A percentile compares a stretch with the other conserved stretches of the same genome.
These are phyloP conservation scores for Cucurbitaria berberidis DNA, from an alignment of 2,329 filamentous ascomycete species.

Conservation along the genomic window DNA sequence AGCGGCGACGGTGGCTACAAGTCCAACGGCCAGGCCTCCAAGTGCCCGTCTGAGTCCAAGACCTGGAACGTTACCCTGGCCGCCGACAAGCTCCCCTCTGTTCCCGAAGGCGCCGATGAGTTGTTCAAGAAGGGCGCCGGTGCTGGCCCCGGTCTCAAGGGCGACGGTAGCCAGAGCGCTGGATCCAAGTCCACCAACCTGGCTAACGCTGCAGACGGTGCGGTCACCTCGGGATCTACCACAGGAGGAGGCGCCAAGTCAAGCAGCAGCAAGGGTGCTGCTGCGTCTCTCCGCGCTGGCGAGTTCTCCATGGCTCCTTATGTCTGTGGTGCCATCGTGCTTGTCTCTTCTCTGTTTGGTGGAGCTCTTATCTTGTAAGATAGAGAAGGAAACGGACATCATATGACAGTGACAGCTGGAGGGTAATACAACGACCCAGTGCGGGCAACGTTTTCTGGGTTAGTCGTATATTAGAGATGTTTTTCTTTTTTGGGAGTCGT, in stretches of 20 bases:
- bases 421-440: constrained; percentile 36
- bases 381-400: background rate
- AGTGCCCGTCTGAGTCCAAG: constrained; percentile 60
- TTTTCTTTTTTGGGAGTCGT: constrained; percentile 16
- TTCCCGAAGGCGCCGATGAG: constrained; percentile 61
- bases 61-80: constrained; percentile 62
- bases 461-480: constrained; percentile 5
- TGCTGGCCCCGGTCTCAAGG: constrained; percentile 61
- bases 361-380: constrained; percentile 53
- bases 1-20: constrained; percentile 66
- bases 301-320: constrained; percentile 59
- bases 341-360: constrained; percentile 61
- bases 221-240: constrained; percentile 53
- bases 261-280: constrained; percentile 49
- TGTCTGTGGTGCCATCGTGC: constrained; percentile 58
- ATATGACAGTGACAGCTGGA: constrained; percentile 3
- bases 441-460: constrained; percentile 32
- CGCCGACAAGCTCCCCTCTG: constrained; percentile 61
- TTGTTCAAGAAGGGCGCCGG: constrained; percentile 66
- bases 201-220: constrained; percentile 58
- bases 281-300: constrained; percentile 51
- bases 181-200: constrained; percentile 55
- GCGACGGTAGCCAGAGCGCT: constrained; percentile 62
- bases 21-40: constrained; percentile 57
- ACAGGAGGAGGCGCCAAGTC: constrained; percentile 35